A percentile compares a stretch with the other conserved stretches of the same genome.
Evolutionary conservation across 371 early-diverging fungal genomes (phyloP).

Genomic region (Circinella umbellata): DNA sequence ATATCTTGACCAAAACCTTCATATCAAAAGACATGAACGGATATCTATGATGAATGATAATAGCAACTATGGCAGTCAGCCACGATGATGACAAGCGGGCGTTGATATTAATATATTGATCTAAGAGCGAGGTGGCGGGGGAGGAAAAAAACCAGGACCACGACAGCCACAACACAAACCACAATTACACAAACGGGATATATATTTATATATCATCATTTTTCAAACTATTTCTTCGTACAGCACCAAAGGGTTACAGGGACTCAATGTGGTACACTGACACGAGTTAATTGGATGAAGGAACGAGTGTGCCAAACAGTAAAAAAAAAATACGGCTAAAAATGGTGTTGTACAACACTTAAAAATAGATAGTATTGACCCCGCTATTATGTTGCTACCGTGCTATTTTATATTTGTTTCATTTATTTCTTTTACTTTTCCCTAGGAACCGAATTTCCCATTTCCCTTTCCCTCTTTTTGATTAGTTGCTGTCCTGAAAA

Average conservation of each 20-base stretch:
- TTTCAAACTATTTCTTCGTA: not conserved
- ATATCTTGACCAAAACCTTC: slow-evolving; percentile 7
- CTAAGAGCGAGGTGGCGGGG: too few species aligned
- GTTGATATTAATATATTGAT: not conserved
- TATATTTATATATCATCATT: too few species aligned
- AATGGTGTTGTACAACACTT: not conserved
- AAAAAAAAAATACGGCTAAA: not conserved
- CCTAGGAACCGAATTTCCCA: too few species aligned
- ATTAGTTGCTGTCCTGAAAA: too few species aligned
- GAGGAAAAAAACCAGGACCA: not conserved
- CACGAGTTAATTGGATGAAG: slow-evolving; percentile 7
- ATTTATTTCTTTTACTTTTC: not conserved
- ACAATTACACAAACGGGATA: too few species aligned
- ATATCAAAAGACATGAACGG: slow-evolving; percentile 8
- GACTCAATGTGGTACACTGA: slow-evolving; percentile 4
- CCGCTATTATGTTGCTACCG: not conserved
- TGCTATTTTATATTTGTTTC: not conserved
- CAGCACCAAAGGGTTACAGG: not conserved
- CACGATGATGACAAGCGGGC: not conserved
- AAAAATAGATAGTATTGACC: not conserved
- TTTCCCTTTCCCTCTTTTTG: too few species aligned
- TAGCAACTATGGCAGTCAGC: not conserved
- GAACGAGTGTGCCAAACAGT: not conserved
- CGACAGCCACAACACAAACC: not conserved
- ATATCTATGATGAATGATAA: not conserved